Evolutionary conservation across 768 basidiomycete genomes (phyloP).

Genomic region (Leccinum subtestaceum): DNA sequence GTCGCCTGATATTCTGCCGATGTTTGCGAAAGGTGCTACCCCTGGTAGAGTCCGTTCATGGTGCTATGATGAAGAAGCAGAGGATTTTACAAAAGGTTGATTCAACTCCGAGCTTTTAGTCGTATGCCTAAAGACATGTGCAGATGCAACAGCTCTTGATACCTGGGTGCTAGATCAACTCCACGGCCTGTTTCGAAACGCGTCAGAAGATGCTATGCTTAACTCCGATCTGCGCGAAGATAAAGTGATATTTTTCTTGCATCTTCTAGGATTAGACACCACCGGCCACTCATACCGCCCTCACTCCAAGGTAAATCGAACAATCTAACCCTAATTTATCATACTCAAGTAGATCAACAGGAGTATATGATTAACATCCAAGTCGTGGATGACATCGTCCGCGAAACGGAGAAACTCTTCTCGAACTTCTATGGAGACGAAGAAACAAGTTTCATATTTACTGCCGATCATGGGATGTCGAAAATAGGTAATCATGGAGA

Average conservation of each 20-base stretch:
- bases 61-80: slow-evolving; percentile 73
- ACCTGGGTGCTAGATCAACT: slow-evolving; percentile 77
- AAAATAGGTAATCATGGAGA: slow-evolving; percentile 87
- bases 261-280: slow-evolving; percentile 81
- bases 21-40: slow-evolving; percentile 76
- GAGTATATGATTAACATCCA: slow-evolving; percentile 87
- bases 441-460: slow-evolving; percentile 75
- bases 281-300: slow-evolving; percentile 87
- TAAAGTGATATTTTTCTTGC: slow-evolving; percentile 77
- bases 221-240: slow-evolving; percentile 50
- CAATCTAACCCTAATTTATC: not conserved
- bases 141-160: slow-evolving; percentile 77
- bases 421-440: slow-evolving; percentile 62
- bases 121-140: not conserved
- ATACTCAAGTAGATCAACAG: slow-evolving; percentile 31
- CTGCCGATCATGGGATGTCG: slow-evolving; percentile 91
- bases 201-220: slow-evolving; percentile 50
- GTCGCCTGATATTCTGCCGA: slow-evolving; percentile 84
- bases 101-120: not conserved
- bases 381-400: slow-evolving; percentile 73
- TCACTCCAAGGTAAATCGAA: slow-evolving; percentile 60
- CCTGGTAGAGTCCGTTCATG: slow-evolving; percentile 70
- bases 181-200: slow-evolving; percentile 57
- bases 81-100: slow-evolving; percentile 83
- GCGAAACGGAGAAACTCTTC: slow-evolving; percentile 59